Evolutionary conservation across 768 basidiomycete species (phyloP).

Genomic region (Mycena polygramma): DNA sequence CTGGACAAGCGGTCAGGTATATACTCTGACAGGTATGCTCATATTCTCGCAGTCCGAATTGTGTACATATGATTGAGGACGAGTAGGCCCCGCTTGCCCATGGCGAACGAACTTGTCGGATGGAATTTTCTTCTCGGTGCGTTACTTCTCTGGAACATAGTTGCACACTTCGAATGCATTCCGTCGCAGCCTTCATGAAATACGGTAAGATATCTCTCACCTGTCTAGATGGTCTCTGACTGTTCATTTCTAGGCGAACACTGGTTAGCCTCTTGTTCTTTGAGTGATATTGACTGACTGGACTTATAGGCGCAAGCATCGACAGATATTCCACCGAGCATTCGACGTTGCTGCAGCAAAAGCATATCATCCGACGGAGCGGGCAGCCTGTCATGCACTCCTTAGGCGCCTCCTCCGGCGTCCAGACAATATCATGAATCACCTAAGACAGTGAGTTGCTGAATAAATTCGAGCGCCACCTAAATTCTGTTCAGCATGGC

Average conservation of each 20-base stretch:
- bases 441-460: conserved; percentile 51
- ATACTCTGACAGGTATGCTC: conserved; percentile 52
- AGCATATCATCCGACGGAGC: not conserved
- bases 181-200: not conserved
- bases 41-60: not conserved
- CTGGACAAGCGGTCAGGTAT: conserved; percentile 54
- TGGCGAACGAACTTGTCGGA: conserved; percentile 14
- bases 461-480: not conserved
- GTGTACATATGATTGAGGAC: not conserved
- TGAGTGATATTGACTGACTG: not conserved
- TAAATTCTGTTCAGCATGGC: conserved; percentile 44
- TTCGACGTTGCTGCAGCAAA: not conserved
- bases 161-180: not conserved
- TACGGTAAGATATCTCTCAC: not conserved
- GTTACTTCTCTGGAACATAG: not conserved
- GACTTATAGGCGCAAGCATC: not conserved
- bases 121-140: conserved; percentile 2
- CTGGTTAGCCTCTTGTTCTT: not conserved
- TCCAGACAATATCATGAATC: conserved; percentile 48
- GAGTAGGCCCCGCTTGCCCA: not conserved
- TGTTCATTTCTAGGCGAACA: not conserved
- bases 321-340: not conserved
- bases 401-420: conserved; percentile 49
- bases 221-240: not conserved
- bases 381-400: conserved; percentile 42